phyloP scores from a whole-genome alignment of 2,329 filamentous ascomycete species.

The Lecanosticta acicola region DNA sequence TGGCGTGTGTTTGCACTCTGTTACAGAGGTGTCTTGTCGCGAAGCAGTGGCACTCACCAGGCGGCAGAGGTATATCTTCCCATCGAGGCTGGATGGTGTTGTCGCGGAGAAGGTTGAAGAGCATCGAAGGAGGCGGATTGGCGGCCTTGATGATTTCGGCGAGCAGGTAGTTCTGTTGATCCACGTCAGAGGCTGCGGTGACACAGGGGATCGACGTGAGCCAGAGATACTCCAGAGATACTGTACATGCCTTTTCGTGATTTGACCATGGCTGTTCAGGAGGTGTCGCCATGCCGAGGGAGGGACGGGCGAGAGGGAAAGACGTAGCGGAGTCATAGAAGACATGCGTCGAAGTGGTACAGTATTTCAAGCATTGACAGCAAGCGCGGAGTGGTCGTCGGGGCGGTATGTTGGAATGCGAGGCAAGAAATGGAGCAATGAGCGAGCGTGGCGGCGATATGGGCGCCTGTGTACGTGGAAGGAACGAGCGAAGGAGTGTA shows the following conservation, averaged over 20 bases:
- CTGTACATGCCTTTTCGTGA: slow-evolving; percentile 43
- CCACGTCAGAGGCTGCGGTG: slow-evolving; percentile 15
- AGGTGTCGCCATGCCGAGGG: slow-evolving; percentile 39
- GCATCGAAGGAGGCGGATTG: slow-evolving; percentile 38
- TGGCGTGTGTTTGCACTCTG: not conserved
- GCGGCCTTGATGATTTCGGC: slow-evolving; percentile 49
- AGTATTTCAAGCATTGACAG: slow-evolving; percentile 19
- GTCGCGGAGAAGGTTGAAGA: slow-evolving; percentile 42
- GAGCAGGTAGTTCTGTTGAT: slow-evolving; percentile 38
- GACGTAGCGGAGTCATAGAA: slow-evolving; percentile 25
- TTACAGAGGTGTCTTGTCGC: not conserved
- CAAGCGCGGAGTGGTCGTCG: slow-evolving; percentile 27
- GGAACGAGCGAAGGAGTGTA: slow-evolving; percentile 29
- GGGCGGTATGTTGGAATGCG: slow-evolving; percentile 19
- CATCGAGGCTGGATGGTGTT: slow-evolving; percentile 43
- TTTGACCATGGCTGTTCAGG: slow-evolving; percentile 42
- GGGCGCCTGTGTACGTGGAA: not conserved
- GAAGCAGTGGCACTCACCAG: slow-evolving; percentile 36
- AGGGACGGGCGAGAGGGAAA: slow-evolving; percentile 28
- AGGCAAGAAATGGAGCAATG: slow-evolving; percentile 23
- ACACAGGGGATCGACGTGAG: slow-evolving; percentile 9
- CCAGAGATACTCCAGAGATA: not conserved
- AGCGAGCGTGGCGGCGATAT: slow-evolving; percentile 8
- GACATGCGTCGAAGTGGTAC: slow-evolving; percentile 27
- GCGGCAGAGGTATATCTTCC: slow-evolving; percentile 46